Conservation (phyloP, 352 stramenopile genomes). For the Peronospora destructor region DNA sequence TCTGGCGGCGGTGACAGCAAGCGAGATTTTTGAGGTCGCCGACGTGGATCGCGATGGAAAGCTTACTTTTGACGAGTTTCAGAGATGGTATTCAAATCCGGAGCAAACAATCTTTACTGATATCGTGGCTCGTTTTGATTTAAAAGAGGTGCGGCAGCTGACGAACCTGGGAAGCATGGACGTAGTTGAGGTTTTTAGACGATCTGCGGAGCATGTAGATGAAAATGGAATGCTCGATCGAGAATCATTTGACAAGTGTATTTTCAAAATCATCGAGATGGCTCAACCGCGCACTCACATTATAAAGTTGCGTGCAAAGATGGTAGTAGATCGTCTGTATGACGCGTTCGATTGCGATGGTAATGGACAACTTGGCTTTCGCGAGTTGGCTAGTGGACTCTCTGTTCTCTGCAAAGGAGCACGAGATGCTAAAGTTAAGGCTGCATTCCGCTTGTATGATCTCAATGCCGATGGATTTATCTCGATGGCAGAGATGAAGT, state of each 20-base stretch:
- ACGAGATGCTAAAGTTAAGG: slow-evolving; percentile 75
- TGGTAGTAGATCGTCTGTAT: slow-evolving; percentile 70
- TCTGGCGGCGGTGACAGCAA: slow-evolving; percentile 56
- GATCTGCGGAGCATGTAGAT: slow-evolving; percentile 68
- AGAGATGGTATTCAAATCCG: slow-evolving; percentile 70
- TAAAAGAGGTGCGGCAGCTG: slow-evolving; percentile 78
- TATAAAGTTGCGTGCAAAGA: slow-evolving; percentile 55
- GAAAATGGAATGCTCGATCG: slow-evolving; percentile 52
- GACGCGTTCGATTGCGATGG: slow-evolving; percentile 74
- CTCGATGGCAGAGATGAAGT: slow-evolving; percentile 80
- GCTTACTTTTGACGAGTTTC: slow-evolving; percentile 82
- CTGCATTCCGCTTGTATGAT: slow-evolving; percentile 81
- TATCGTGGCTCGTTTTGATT: slow-evolving; percentile 58
- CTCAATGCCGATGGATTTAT: slow-evolving; percentile 84
- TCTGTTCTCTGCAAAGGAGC: slow-evolving; percentile 81
- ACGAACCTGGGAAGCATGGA: slow-evolving; percentile 80
- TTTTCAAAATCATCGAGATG: slow-evolving; percentile 64
- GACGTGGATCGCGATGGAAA: slow-evolving; percentile 81
- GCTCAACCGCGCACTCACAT: slow-evolving; percentile 56
- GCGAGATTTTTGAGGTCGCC: slow-evolving; percentile 82
- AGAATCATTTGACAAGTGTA: slow-evolving; percentile 65
- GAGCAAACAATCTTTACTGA: slow-evolving; percentile 65
- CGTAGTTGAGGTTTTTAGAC: slow-evolving; percentile 82
- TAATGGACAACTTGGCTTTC: slow-evolving; percentile 79
- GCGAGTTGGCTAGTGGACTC: slow-evolving; percentile 77